Base-by-base conservation (phyloP, 2,329 filamentous ascomycete species). In the Hypomyces rosellus region DNA sequence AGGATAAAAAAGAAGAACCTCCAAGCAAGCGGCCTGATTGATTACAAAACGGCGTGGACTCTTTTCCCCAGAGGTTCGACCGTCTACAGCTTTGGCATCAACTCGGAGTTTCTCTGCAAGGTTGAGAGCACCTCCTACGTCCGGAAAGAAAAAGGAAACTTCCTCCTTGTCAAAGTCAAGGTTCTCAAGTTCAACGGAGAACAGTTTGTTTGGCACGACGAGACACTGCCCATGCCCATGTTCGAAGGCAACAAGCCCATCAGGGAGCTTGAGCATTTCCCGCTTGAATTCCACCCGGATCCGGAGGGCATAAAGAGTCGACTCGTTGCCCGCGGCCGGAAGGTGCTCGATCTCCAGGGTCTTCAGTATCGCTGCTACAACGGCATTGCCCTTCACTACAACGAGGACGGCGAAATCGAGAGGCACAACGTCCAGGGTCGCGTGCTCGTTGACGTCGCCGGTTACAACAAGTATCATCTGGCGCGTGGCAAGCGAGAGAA, bases 41-140 rank as follows among this genome's bases (percentile, higher is more conserved):
- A 67, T 36, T 75, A 68, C 57, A 62, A 65, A 33, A 62, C 67
- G 0, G 69, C 68, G 18, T 77, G 74, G 74, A 68, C 72, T 0
- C 67, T 69, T 37, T 75, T 74, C 56, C 70, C 72, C 8, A 63
- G 62, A 11, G 62, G 62, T 16, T 66, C 66, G 1, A 63, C 66
- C 30, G 57, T 73, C 39, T 72, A 74, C 55, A 69, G 63, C 51
- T 66, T 61, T 50, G 65, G 62, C 12, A 54, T 64, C 40, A 70
- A 73, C 56, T 65, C 68, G 25, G 71, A 75, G 54, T 62, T 70
- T 34, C 62, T 76, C 12, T 67, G 61, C 59, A 69, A 67, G 46
- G 70, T 73, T 2, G 58, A 65, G 6, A 59, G 61, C 33, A 66
- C 69, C 2, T 37, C 54, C 14, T 71, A 72, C 45, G 49, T 57